Percentiles rank a stretch among this genome's conserved stretches.
phyloP scores from a whole-genome alignment of 1,284 basidiomycete species.

The Trichosporon sp. region DNA sequence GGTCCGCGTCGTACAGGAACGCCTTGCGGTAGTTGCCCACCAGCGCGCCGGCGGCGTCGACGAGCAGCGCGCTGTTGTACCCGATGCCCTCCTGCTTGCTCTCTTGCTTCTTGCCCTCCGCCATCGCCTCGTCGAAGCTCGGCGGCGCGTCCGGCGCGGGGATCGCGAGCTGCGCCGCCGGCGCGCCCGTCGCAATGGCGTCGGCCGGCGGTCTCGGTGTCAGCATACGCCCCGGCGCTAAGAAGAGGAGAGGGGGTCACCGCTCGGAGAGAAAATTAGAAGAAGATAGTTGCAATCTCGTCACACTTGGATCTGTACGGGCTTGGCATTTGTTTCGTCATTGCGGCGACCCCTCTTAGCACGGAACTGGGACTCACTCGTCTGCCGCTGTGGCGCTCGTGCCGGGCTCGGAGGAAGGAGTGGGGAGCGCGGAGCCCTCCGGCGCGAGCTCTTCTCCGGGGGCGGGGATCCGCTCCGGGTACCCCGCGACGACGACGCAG shows the following conservation, averaged over 20 bases:
- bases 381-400: neutral
- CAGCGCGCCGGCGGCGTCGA: slow-evolving; percentile 61
- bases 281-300: neutral
- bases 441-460: neutral
- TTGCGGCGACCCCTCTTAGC: no score
- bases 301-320: neutral
- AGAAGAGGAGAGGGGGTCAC: neutral
- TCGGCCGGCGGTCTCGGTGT: no score
- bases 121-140: neutral
- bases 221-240: no score
- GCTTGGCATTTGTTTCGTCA: slow-evolving; percentile 3
- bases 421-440: neutral
- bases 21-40: slow-evolving; percentile 76
- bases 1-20: slow-evolving; percentile 76
- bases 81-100: slow-evolving; percentile 53
- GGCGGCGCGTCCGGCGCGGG: neutral
- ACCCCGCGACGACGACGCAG: slow-evolving; percentile 78
- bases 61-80: slow-evolving; percentile 71
- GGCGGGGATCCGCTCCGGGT: slow-evolving; percentile 53
- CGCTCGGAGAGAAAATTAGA: neutral
- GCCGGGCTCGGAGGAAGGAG: neutral
- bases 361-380: no score
- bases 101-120: neutral
- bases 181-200: neutral
- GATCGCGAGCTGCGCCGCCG: neutral